Evolutionary conservation across 2,329 filamentous ascomycete genomes (phyloP), one percentile per base, ranked within the genome.

Genomic region (Penicillium expansum): DNA sequence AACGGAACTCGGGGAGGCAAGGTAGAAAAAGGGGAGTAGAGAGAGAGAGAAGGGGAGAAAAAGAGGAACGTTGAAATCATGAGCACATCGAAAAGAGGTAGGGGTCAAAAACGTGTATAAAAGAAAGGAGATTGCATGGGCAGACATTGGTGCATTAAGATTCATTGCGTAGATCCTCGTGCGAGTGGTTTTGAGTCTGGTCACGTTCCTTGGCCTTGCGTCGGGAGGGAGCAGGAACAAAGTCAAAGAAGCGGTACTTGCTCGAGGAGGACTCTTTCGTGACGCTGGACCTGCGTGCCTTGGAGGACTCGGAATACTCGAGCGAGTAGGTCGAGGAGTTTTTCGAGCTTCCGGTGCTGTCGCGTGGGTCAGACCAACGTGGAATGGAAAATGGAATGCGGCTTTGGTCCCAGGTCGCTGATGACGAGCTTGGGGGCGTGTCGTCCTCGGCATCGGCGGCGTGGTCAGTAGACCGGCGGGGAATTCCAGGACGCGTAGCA

Each of bases 291-390:
- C 73, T 67, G 55, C 71, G 73, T 30, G 65, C 68, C 52, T 71
- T 77, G 42, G 70, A 63, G 48, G 57, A 62, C 16, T 77, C 74
- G 2, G 70, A 62, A 38, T 73, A 73, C 38, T 79, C 76, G 35
- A 77, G 66, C 5, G 76, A 76, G 55, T 79, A 77, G 0, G 74
- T 77, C 7, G 77, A 80, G 3, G 76, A 79, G 55, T 79, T 79
- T 29, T 78, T 77, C 10, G 77, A 78, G 61, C 74, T 76, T 24
- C 73, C 68, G n/a, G 73, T 75, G 62, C 74, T 75, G 35, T 77
- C 73, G 16, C 74, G 73, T 30, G 72, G 58, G 24, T 77, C 76
- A 39, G 73, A 69, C 65, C 74, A 76, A 22, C 71, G 71, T 13
- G 75, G 74, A 22, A 71, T 69, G 22, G 69, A 63, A 60, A 78